Percentiles rank a stretch among this genome's conserved stretches.
Evolutionary conservation across 257 asterid species (phyloP).

Genomic region (Przewalskia tangutica): DNA sequence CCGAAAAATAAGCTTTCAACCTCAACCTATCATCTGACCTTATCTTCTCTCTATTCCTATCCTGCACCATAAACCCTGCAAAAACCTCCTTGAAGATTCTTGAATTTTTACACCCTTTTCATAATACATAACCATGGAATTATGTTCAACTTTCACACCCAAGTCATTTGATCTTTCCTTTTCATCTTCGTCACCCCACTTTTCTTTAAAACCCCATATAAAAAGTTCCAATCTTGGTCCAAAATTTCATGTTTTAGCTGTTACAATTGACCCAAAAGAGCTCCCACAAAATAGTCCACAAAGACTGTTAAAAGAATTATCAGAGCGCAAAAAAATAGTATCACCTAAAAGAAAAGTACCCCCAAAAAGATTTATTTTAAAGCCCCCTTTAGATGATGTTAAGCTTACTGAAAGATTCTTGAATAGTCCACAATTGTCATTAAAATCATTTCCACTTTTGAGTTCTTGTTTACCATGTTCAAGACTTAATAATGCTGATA

Average conservation of each 20-base stretch:
- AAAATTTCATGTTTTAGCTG: slow-evolving; percentile 35
- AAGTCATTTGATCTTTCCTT: slow-evolving; percentile 52
- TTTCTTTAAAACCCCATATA: slow-evolving; percentile 49
- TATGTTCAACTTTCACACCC: slow-evolving; percentile 49
- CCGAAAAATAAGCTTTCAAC: neutral
- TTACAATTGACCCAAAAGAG: slow-evolving; percentile 66
- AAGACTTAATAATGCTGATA: slow-evolving; percentile 70
- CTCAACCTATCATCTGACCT: slow-evolving; percentile 9
- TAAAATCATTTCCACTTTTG: slow-evolving; percentile 73
- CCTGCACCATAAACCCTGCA: slow-evolving; percentile 30
- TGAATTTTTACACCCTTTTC: neutral
- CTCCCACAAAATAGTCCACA: slow-evolving; percentile 94
- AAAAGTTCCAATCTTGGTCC: slow-evolving; percentile 23
- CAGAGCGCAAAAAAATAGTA: slow-evolving; percentile 61
- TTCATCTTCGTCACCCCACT: slow-evolving; percentile 55
- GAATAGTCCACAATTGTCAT: slow-evolving; percentile 83
- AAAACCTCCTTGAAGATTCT: slow-evolving; percentile 28
- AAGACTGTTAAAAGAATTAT: slow-evolving; percentile 74
- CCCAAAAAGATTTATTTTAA: slow-evolving; percentile 70
- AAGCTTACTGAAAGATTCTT: slow-evolving; percentile 72
- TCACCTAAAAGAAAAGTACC: slow-evolving; percentile 71
- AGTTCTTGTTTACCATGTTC: slow-evolving; percentile 87
- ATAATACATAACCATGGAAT: slow-evolving; percentile 39
- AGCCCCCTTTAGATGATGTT: slow-evolving; percentile 78
- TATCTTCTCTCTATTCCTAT: slow-evolving; percentile 19